phyloP scores from a whole-genome alignment of 2,329 filamentous ascomycete species.

The Boeremia lycopersici region DNA sequence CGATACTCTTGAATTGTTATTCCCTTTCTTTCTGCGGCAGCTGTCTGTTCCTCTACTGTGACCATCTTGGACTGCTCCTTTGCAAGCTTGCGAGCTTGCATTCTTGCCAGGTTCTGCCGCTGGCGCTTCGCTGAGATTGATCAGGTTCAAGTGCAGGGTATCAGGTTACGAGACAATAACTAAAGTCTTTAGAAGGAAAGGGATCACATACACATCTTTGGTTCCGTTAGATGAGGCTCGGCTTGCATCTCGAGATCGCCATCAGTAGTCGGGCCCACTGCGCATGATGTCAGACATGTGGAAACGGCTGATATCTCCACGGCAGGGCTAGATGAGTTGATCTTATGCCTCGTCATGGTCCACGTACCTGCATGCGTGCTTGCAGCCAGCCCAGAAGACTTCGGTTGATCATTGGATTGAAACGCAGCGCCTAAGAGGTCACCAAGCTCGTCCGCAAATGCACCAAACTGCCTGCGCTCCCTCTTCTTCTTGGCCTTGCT shows the following conservation, averaged over 20 bases:
- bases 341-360: background rate
- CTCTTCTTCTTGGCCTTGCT: constrained; percentile 24
- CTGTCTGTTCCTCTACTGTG: constrained; percentile 16
- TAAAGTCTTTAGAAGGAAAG: background rate
- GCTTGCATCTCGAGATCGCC: constrained; percentile 19
- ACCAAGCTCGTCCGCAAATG: constrained; percentile 27
- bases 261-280: background rate
- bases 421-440: constrained; percentile 27
- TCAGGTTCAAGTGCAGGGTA: background rate
- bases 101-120: constrained; percentile 28
- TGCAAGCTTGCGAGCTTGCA: constrained; percentile 22
- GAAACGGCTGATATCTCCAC: background rate
- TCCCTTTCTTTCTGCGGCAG: constrained; percentile 24
- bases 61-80: constrained; percentile 15
- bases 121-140: constrained; percentile 21
- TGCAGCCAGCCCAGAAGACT: background rate
- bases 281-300: background rate
- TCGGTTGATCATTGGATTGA: constrained; percentile 4
- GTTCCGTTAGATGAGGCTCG: constrained; percentile 14
- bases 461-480: constrained; percentile 29
- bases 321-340: background rate
- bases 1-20: constrained; percentile 16
- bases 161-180: too few species aligned
- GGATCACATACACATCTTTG: constrained; percentile 28
- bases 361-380: constrained; percentile 19